Evolutionary conservation across 2,329 filamentous ascomycete species (phyloP).

Genomic region (Ophiostoma australiae): DNA sequence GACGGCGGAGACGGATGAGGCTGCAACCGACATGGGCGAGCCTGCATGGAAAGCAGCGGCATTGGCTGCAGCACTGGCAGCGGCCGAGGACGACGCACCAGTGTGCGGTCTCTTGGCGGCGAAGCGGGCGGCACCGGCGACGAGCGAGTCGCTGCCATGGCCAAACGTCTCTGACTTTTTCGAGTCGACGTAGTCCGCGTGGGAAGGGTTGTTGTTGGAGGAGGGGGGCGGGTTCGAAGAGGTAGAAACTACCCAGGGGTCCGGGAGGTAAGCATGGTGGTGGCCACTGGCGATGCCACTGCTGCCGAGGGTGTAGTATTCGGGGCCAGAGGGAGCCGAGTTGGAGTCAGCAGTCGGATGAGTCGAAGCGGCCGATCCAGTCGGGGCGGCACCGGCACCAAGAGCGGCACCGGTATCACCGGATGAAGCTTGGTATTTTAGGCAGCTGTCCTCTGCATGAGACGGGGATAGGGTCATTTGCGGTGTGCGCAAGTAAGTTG

Average conservation of each 20-base stretch:
- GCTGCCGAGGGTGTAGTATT: conserved; percentile 21
- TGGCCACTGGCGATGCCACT: conserved; percentile 22
- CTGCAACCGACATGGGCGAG: conserved; percentile 19
- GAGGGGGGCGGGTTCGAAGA: not conserved
- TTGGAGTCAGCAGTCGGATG: not conserved
- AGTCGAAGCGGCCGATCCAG: not conserved
- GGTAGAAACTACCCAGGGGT: conserved; percentile 19
- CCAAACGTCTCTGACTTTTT: conserved; percentile 6
- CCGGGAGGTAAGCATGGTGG: conserved; percentile 22
- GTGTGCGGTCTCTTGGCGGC: conserved; percentile 14
- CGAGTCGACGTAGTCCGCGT: not conserved
- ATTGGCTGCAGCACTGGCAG: not conserved
- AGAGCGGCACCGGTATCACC: conserved; percentile 15
- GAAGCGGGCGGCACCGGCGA: conserved; percentile 19
- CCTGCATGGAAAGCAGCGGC: conserved; percentile 11
- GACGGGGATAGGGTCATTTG: conserved; percentile 33
- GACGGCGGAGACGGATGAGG: conserved; percentile 23
- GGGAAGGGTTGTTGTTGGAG: not conserved
- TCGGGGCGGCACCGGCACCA: conserved; percentile 8
- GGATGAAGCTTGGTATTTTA: conserved; percentile 33
- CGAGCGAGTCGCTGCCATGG: conserved; percentile 12
- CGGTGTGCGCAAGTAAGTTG: conserved; percentile 10
- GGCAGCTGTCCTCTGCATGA: conserved; percentile 41
- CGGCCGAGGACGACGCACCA: not conserved
- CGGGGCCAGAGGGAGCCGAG: not conserved